These are phyloP conservation scores for Fusarium multiceps DNA, from an alignment of 2,329 filamentous ascomycete genomes.

Conservation along the genomic window DNA sequence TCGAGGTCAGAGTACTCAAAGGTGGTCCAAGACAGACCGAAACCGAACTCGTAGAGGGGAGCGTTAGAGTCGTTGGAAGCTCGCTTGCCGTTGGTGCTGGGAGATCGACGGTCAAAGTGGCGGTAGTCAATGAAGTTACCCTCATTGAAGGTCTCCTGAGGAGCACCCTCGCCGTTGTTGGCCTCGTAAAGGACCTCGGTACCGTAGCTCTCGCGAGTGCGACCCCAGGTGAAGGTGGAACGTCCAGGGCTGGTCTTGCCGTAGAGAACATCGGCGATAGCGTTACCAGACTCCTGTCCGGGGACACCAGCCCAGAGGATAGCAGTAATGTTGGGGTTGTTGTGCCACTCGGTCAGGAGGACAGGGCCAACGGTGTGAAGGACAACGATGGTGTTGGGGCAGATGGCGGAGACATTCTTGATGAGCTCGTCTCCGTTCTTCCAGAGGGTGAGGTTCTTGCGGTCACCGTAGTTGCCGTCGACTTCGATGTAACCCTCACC, in stretches of 20 bases:
- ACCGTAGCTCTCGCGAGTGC: conserved; percentile 74
- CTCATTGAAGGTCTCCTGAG: conserved; percentile 80
- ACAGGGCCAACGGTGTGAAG: conserved; percentile 89
- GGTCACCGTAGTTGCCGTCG: conserved; percentile 86
- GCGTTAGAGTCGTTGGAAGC: conserved; percentile 51
- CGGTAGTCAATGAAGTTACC: conserved; percentile 80
- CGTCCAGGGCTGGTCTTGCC: conserved; percentile 83
- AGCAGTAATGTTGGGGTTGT: conserved; percentile 82
- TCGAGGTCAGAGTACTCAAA: conserved; percentile 79
- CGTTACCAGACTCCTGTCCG: conserved; percentile 85
- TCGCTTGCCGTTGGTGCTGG: conserved; percentile 42
- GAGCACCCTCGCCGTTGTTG: conserved; percentile 73
- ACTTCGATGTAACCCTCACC: conserved; percentile 89
- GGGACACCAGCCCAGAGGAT: conserved; percentile 86
- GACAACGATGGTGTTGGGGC: conserved; percentile 91
- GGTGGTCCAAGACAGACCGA: conserved; percentile 82
- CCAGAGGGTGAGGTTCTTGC: conserved; percentile 94
- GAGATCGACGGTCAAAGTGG: conserved; percentile 72
- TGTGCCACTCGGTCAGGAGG: conserved; percentile 77
- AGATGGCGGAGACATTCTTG: conserved; percentile 79
- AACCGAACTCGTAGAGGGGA: conserved; percentile 85
- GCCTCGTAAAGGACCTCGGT: conserved; percentile 73
- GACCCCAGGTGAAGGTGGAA: conserved; percentile 83
- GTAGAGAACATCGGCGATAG: conserved; percentile 85
- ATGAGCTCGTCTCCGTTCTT: conserved; percentile 82